Percentiles rank a stretch among this genome's conserved stretches.
Evolutionary conservation across 2,329 filamentous ascomycete genomes (phyloP).

Genomic region (Aureobasidium vineae): DNA sequence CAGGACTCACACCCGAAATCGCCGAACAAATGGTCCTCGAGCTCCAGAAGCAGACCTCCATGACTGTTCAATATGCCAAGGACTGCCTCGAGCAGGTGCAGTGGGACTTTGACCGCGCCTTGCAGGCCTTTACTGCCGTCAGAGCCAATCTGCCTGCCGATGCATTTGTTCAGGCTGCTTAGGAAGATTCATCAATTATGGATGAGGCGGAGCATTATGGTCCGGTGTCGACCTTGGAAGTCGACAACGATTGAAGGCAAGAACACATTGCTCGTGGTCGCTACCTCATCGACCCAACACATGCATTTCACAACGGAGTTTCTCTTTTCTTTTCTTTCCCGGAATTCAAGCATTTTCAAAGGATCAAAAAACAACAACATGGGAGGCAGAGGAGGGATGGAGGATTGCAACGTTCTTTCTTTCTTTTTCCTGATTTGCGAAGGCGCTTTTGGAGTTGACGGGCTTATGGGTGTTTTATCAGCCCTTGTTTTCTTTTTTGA

Average conservation of each 20-base stretch:
- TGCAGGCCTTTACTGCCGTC: constrained; percentile 71
- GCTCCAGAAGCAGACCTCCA: constrained; percentile 72
- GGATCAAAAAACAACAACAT: constrained; percentile 16
- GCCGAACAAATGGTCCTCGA: constrained; percentile 62
- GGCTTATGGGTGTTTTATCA: not conserved
- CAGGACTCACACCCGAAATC: constrained; percentile 35
- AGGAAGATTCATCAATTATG: constrained; percentile 12
- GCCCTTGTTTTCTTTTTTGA: not conserved
- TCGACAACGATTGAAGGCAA: not conserved
- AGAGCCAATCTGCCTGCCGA: constrained; percentile 56
- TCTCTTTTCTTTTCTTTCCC: not conserved
- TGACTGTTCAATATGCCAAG: constrained; percentile 75
- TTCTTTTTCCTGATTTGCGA: not conserved
- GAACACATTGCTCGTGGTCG: not conserved
- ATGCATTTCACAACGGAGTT: constrained; percentile 18
- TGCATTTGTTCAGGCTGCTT: constrained; percentile 38
- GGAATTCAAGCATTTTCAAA: constrained; percentile 15
- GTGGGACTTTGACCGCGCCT: constrained; percentile 76
- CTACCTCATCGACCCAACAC: not conserved
- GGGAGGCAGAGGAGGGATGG: not conserved
- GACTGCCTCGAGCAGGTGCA: constrained; percentile 76
- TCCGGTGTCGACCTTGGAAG: not conserved
- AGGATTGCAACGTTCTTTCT: not conserved
- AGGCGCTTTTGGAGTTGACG: constrained; percentile 7
- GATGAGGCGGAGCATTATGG: constrained; percentile 9